Percentiles rank a stretch among this genome's conserved stretches.
phyloP scores from a whole-genome alignment of 306 rosid species.

The Phaseolus lunatus region DNA sequence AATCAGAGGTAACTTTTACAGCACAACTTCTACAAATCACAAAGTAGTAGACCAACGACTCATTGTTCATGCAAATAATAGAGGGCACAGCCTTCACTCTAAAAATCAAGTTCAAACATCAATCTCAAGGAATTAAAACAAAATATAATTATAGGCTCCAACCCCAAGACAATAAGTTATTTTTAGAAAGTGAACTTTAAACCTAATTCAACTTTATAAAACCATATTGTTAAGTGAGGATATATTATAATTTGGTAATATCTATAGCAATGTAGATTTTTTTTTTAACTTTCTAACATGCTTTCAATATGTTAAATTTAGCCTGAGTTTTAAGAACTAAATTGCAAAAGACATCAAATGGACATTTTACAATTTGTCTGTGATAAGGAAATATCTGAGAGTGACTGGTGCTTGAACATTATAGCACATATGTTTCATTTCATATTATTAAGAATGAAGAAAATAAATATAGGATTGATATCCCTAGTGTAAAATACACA shows the following conservation, averaged over 20 bases:
- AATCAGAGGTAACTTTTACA: not conserved
- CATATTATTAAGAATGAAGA: too few species aligned
- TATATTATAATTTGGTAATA: too few species aligned
- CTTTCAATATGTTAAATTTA: not conserved
- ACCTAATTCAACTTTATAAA: too few species aligned
- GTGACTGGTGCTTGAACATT: not conserved
- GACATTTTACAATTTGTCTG: not conserved
- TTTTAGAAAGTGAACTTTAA: too few species aligned
- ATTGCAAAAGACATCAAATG: slow-evolving; percentile 7
- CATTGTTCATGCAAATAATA: slow-evolving; percentile 7
- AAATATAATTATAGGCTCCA: slow-evolving; percentile 7
- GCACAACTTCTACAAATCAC: not conserved
- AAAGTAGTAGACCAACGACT: slow-evolving; percentile 4
- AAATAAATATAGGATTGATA: too few species aligned
- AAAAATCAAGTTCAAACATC: not conserved
- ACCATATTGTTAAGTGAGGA: too few species aligned
- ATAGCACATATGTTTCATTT: not conserved
- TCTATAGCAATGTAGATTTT: too few species aligned
- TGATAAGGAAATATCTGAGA: not conserved
- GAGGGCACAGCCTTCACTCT: not conserved
- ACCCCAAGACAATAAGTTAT: not conserved
- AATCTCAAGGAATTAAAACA: slow-evolving; percentile 4
- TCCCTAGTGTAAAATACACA: too few species aligned
- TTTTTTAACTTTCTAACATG: too few species aligned
- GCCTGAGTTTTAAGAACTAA: slow-evolving; percentile 5